Conservation (phyloP, 192 early-diverging fungal species). For the Helicostylum pulchrum region DNA sequence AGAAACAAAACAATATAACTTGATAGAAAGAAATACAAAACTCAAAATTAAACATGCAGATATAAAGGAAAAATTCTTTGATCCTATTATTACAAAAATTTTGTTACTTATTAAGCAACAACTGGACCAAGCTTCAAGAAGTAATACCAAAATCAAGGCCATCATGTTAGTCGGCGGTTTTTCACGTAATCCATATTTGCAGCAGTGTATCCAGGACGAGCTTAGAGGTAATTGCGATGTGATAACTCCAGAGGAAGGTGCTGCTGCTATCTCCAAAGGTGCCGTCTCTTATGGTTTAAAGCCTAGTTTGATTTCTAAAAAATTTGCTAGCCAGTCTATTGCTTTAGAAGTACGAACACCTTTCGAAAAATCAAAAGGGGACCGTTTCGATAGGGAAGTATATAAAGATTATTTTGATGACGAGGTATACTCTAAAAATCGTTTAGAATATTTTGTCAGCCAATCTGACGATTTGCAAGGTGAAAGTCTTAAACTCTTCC, state of each 20-base stretch:
- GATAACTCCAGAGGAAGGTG: conserved; percentile 31
- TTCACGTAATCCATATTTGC: conserved; percentile 48
- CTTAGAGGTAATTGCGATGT: conserved; percentile 32
- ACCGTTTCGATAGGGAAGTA: too few species aligned
- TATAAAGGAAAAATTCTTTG: conserved; percentile 41
- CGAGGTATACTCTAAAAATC: too few species aligned
- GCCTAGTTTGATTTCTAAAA: conserved; percentile 16
- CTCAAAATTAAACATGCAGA: conserved; percentile 32
- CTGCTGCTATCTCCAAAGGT: conserved; percentile 46
- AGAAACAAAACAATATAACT: too few species aligned
- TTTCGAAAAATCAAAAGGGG: too few species aligned
- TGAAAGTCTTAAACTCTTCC: too few species aligned
- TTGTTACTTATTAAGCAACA: conserved; percentile 35
- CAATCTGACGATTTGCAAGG: too few species aligned
- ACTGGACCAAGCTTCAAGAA: conserved; percentile 19
- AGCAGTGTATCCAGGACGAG: conserved; percentile 40
- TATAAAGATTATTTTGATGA: too few species aligned
- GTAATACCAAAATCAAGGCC: conserved; percentile 30
- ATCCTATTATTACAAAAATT: conserved; percentile 45
- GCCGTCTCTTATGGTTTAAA: conserved; percentile 51
- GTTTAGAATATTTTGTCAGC: too few species aligned
- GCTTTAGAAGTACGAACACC: too few species aligned
- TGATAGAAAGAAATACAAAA: neutral
- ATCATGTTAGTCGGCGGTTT: conserved; percentile 55
- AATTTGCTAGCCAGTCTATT: too few species aligned